Percentiles rank a stretch among this genome's conserved stretches.
These are phyloP conservation scores for Tulasnella sp. DNA, from an alignment of 768 basidiomycete genomes.

Conservation along the genomic window DNA sequence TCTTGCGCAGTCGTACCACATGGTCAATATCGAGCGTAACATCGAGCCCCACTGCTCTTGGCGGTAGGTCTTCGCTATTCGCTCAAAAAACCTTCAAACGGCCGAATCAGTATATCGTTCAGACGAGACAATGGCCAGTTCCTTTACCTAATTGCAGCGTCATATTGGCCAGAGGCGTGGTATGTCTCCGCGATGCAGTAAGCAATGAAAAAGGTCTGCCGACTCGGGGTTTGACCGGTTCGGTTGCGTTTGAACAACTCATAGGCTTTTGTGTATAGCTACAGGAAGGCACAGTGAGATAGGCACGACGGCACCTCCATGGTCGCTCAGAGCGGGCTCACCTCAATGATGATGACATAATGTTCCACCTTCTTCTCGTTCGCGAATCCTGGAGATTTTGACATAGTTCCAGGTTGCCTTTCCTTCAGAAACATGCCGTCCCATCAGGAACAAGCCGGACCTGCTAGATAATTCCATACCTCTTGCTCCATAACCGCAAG, in stretches of 20 bases:
- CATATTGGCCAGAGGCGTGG: slow-evolving; percentile 65
- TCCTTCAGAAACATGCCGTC: slow-evolving; percentile 2
- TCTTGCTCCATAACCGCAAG: slow-evolving; percentile 46
- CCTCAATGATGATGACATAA: slow-evolving; percentile 71
- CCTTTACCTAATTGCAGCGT: slow-evolving; percentile 73
- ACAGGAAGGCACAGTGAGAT: not conserved
- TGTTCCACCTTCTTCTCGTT: slow-evolving; percentile 95
- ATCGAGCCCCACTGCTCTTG: slow-evolving; percentile 70
- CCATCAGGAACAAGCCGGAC: not conserved
- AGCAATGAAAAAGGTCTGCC: slow-evolving; percentile 84
- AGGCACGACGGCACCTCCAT: not conserved
- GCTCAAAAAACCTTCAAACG: slow-evolving; percentile 69
- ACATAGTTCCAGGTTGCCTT: slow-evolving; percentile 29
- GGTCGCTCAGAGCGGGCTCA: slow-evolving; percentile 27
- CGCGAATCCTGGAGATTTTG: slow-evolving; percentile 55
- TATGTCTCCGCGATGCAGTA: slow-evolving; percentile 85
- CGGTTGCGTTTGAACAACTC: slow-evolving; percentile 78
- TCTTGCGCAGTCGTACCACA: slow-evolving; percentile 78
- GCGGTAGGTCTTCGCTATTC: slow-evolving; percentile 83
- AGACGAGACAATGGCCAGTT: not conserved
- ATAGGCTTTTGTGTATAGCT: slow-evolving; percentile 93
- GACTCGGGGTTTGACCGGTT: slow-evolving; percentile 41
- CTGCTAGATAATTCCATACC: slow-evolving; percentile 29
- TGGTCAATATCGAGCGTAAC: slow-evolving; percentile 59
- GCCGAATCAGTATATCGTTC: not conserved